Base-by-base conservation (phyloP, 805 yeast species). In the Cyberlindnera amylophila region DNA sequence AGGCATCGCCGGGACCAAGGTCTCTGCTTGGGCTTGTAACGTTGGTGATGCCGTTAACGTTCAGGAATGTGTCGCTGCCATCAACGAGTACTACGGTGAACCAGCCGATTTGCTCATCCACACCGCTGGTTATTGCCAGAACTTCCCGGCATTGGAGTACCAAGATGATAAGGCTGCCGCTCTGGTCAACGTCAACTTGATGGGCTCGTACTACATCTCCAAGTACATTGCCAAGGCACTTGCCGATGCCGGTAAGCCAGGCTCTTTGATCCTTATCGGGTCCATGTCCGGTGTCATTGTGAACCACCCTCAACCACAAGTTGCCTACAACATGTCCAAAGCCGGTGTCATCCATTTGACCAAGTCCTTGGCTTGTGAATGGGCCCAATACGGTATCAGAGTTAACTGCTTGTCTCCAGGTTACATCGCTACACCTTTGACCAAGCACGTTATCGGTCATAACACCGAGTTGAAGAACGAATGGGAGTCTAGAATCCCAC, bases 91-190 rank as follows among this genome's bases (percentile, higher is more conserved):
- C 58, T 84, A 82, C 61, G 79, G 75, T 23, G 68, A 72, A 46
- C 70, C 81, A 34, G 80, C 88, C 30, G 78, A 80, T 52, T 67
- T 83, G 50, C 70, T 85, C 53, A 74, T 85, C 47, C 83, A 85
- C 70, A 74, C 88, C 39, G 93, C 95, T n/a, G 93, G 95, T 12
- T 85, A 81, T 68, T 82, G 89, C 59, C 89, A 85, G 64, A 85
- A 85, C 70, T 76, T 72, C 66, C 77, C 87, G 2, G 91, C 91
- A 21, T 77, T 81, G 54, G 85, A 82, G 41, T 84, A 85, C 65
- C 89, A 90, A 18, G 76, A 87, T 32, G 61, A 64, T 38, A 81
- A 80, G 55, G 86, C 88, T 38, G 86, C 81, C 53, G 74, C 74
- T 32, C 66, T 85, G 45, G 71, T 83, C 64, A 74, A 80, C 55